phyloP scores from a whole-genome alignment of 306 rosid genomes.

The Trifolium subterraneum region DNA sequence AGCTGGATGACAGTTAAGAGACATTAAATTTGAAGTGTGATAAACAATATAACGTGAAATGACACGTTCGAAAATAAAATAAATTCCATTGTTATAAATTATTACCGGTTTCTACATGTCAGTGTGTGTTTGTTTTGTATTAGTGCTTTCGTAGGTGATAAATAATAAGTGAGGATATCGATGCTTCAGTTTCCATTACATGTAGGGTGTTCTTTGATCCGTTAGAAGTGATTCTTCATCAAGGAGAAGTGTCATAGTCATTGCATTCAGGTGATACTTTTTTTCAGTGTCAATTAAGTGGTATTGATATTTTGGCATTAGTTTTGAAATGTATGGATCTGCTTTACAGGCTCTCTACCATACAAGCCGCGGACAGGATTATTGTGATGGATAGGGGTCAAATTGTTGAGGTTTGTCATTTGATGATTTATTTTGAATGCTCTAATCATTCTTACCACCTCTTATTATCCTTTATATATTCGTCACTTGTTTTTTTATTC shows the following conservation, averaged over 20 bases:
- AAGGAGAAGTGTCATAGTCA: conserved; percentile 81
- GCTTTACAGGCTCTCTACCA: conserved; percentile 85
- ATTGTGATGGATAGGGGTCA: conserved; percentile 90
- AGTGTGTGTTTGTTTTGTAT: not conserved
- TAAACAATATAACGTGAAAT: not conserved
- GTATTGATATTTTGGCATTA: conserved; percentile 20
- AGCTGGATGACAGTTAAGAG: too few species aligned
- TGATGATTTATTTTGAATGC: conserved; percentile 38
- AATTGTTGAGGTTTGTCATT: conserved; percentile 76
- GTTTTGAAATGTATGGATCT: conserved; percentile 29
- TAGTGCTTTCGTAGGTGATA: not conserved
- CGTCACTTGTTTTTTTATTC: conserved; percentile 1
- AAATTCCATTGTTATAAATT: not conserved
- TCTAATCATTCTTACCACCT: conserved; percentile 11
- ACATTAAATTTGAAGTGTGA: too few species aligned
- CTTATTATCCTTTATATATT: conserved; percentile 18
- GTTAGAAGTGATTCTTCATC: conserved; percentile 65
- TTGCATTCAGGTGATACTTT: conserved; percentile 80
- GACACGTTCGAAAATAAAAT: not conserved
- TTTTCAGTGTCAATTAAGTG: conserved; percentile 9
- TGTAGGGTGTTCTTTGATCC: conserved; percentile 88
- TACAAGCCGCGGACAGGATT: conserved; percentile 94
- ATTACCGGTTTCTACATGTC: not conserved
- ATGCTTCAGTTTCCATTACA: conserved; percentile 41
- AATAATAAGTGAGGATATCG: conserved; percentile 28